Evolutionary conservation across 1,284 basidiomycete genomes (phyloP).

Genomic region (Sanghuangporus sanghuang): DNA sequence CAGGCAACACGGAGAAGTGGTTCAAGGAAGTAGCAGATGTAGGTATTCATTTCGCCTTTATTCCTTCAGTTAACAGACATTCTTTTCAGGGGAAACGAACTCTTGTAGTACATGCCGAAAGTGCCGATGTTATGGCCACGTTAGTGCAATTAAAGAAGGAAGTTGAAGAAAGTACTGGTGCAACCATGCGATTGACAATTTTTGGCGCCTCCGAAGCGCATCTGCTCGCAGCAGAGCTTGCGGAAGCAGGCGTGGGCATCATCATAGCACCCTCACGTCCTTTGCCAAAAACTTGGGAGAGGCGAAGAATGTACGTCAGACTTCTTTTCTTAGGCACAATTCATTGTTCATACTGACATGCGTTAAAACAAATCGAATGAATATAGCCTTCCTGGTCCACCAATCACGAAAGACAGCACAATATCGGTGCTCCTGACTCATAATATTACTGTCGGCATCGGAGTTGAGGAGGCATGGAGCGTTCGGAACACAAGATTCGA

Average conservation of each 20-base stretch:
- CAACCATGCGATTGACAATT: slow-evolving; percentile 49
- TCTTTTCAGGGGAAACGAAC: slow-evolving; percentile 41
- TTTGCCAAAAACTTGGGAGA: slow-evolving; percentile 58
- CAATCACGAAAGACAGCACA: slow-evolving; percentile 53
- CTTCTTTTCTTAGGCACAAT: background rate
- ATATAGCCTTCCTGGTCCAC: slow-evolving; percentile 63
- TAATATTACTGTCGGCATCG: slow-evolving; percentile 68
- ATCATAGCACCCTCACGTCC: slow-evolving; percentile 58
- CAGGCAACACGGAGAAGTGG: slow-evolving; percentile 43
- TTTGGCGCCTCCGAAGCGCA: slow-evolving; percentile 73
- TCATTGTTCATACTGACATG: background rate
- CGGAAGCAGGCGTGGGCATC: slow-evolving; percentile 66
- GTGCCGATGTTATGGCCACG: slow-evolving; percentile 76
- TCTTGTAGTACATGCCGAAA: slow-evolving; percentile 51
- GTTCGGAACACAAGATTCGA: slow-evolving; percentile 70
- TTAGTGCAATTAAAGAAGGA: slow-evolving; percentile 72
- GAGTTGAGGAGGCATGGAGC: slow-evolving; percentile 55
- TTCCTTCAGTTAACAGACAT: background rate
- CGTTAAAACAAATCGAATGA: too few relatives aligned
- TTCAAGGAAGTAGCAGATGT: slow-evolving; percentile 44
- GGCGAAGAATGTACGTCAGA: slow-evolving; percentile 38
- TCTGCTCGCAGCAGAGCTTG: slow-evolving; percentile 71
- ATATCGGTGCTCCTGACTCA: slow-evolving; percentile 48
- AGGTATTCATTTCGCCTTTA: slow-evolving; percentile 26
- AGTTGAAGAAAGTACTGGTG: slow-evolving; percentile 44